A percentile compares a stretch with the other conserved stretches of the same genome.
These are phyloP conservation scores for Eucalyptus pauciflora DNA, from an alignment of 345 rosid genomes.

Conservation along the genomic window DNA sequence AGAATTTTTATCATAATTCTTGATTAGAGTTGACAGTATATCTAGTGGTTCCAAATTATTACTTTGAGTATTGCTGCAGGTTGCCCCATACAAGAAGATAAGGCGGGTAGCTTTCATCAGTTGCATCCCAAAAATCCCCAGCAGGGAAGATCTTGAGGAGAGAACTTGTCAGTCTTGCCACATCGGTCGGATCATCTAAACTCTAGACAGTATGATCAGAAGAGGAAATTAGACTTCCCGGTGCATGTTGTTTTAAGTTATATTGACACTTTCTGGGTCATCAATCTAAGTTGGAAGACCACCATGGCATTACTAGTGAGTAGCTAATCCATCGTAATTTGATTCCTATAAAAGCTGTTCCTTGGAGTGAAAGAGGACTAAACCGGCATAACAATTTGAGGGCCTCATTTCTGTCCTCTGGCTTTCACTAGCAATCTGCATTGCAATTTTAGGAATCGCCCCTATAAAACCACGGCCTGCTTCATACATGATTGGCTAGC, in stretches of 20 bases:
- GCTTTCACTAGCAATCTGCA: neutral
- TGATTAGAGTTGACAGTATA: neutral
- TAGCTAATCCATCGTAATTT: neutral
- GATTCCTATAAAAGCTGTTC: neutral
- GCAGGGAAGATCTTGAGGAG: conserved; percentile 76
- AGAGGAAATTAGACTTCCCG: neutral
- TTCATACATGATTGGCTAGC: neutral
- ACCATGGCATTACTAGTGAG: neutral
- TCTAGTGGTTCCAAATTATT: neutral
- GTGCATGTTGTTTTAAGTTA: neutral
- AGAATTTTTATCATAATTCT: neutral
- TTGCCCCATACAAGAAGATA: conserved; percentile 80
- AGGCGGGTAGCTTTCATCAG: conserved; percentile 54
- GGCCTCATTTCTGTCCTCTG: neutral
- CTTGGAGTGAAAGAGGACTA: neutral
- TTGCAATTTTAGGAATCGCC: neutral
- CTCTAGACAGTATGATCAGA: neutral
- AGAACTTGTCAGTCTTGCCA: conserved; percentile 48
- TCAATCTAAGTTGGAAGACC: neutral
- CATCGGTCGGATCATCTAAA: neutral
- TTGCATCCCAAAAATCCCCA: conserved; percentile 58
- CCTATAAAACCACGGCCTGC: neutral
- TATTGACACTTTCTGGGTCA: neutral
- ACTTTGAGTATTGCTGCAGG: conserved; percentile 18
- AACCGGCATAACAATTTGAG: neutral